These are phyloP conservation scores for Isabelozyma pseudorhagii DNA, from an alignment of 805 yeast species.

Conservation along the genomic window DNA sequence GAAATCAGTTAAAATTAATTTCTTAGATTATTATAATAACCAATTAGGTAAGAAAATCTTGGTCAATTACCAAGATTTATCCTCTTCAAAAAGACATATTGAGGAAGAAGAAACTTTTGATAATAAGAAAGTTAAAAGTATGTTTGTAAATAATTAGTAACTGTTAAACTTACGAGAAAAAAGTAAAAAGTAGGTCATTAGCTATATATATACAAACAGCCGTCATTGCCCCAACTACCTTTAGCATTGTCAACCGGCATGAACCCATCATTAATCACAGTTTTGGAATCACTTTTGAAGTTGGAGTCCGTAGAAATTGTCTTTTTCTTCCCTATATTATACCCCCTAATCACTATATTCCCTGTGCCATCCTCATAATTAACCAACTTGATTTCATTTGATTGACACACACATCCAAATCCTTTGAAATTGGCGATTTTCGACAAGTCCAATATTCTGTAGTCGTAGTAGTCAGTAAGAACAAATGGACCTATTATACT, in stretches of 20 bases:
- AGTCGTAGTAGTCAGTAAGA: constrained; percentile 60
- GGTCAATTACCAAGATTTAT: constrained; percentile 8
- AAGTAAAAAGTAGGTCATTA: background rate
- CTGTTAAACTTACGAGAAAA: background rate
- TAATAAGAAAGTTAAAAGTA: background rate
- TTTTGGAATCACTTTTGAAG: constrained; percentile 2
- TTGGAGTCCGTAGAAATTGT: constrained; percentile 3
- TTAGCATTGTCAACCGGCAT: constrained; percentile 41
- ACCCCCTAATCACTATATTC: constrained; percentile 57
- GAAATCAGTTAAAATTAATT: constrained; percentile 20
- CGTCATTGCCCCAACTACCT: constrained; percentile 69
- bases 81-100: background rate
- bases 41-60: constrained; percentile 29
- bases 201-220: constrained; percentile 55
- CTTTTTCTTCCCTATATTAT: constrained; percentile 53
- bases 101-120: constrained; percentile 2
- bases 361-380: constrained; percentile 39
- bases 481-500: constrained; percentile 57
- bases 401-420: constrained; percentile 58
- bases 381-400: constrained; percentile 57
- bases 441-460: constrained; percentile 43
- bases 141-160: constrained; percentile 2
- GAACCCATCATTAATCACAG: constrained; percentile 31
- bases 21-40: constrained; percentile 22
- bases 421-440: constrained; percentile 23